Base-by-base conservation (phyloP, 2,329 filamentous ascomycete genomes). In the Penicillium sclerotigenum region DNA sequence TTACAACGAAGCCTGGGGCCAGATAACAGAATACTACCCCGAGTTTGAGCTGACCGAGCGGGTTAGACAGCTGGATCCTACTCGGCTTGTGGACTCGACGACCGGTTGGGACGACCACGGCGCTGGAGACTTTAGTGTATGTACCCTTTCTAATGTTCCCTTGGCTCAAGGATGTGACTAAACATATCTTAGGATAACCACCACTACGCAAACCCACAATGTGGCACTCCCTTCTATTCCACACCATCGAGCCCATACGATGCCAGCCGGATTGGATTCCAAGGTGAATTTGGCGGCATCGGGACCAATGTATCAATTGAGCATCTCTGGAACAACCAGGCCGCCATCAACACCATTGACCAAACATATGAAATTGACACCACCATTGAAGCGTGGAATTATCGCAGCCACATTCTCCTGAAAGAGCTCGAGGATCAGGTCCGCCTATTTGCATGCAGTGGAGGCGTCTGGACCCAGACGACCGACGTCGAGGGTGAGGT, bases 401-500 rank as follows among this genome's bases (percentile, higher is more conserved):
- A 87, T 68, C 84, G 87, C 47, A 80, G 82, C 0, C 80, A 85
- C 40, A 63, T 80, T 14, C 68, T 83, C 2, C 72, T 83, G 3
- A 61, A 48, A 4, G 79, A 83, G 56, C 68, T 83, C 3, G 65
- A 68, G 13, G 77, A 79, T 2, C 81, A 83, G 57, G 70, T 78
- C 13, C 77, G 83, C 56, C 72, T 72, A 11, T 89, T 79, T 54
- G 78, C 83, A 0, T 90, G 87, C 72, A 87, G 82, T 33, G 87
- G 83, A 0, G 87, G 81, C 11, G 81, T 90, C 0, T 90, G 86
- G 81, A 90, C 87, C 0, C 87, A 90, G 75, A 90, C 87, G 0
- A 88, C 85, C 0, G 87, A 90, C 63, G 87, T 90, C 0, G 87
- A 90, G 68, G 87, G 87, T 5, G 87, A 90, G 68, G 84, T 90